phyloP scores from a whole-genome alignment of 1,284 basidiomycete genomes.

The Wolfiporia cocos region DNA sequence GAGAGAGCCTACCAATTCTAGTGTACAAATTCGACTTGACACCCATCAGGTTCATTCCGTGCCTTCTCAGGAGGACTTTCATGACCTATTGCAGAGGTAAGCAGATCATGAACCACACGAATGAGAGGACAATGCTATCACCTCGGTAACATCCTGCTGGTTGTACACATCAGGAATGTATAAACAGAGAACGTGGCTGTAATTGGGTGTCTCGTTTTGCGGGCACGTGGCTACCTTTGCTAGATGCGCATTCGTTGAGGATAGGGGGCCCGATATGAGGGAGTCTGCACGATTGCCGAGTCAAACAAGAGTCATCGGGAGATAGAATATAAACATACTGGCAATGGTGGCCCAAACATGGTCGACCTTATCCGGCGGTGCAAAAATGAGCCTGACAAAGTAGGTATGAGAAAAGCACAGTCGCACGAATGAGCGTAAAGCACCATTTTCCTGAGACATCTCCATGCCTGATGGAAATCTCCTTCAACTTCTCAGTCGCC shows the following conservation, averaged over 20 bases:
- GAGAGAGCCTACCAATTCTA: conserved; percentile 36
- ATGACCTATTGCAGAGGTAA: conserved; percentile 42
- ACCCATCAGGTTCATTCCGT: conserved; percentile 57
- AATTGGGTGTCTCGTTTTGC: conserved; percentile 36
- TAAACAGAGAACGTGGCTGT: conserved; percentile 63
- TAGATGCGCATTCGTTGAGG: conserved; percentile 43
- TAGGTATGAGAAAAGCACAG: too few relatives aligned
- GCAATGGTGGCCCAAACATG: conserved; percentile 52
- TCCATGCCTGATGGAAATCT: conserved; percentile 46
- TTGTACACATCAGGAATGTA: conserved; percentile 69
- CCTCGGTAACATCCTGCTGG: conserved; percentile 48
- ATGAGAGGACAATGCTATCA: conserved; percentile 17
- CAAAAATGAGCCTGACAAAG: conserved; percentile 53
- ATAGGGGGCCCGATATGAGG: conserved; percentile 52
- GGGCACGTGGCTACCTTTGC: conserved; percentile 65
- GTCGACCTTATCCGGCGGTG: conserved; percentile 53
- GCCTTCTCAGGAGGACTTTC: conserved; percentile 55
- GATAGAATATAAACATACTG: conserved; percentile 27
- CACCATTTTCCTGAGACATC: conserved; percentile 66
- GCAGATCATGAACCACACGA: neutral
- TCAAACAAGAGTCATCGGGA: neutral
- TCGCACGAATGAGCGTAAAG: too few relatives aligned
- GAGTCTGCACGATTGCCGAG: conserved; percentile 37
- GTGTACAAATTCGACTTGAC: conserved; percentile 71
- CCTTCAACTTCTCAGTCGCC: conserved; percentile 49